phyloP scores from a whole-genome alignment of 169 alveolate species.

The Eimeria nieschulzi region DNA sequence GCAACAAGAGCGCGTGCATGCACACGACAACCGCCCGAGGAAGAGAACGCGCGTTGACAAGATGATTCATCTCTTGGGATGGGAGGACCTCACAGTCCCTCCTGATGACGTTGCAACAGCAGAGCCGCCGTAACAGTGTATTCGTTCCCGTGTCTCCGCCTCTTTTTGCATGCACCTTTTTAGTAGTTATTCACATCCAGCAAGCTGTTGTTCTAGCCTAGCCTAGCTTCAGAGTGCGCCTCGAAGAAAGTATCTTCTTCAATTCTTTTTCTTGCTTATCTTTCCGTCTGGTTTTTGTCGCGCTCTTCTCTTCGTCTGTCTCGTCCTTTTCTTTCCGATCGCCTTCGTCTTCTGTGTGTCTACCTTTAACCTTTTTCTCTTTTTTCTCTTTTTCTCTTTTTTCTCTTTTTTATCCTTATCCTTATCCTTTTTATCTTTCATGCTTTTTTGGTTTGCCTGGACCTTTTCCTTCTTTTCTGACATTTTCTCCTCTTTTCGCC shows the following conservation, averaged over 20 bases:
- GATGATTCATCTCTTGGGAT: too few relatives aligned
- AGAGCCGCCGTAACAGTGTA: too few relatives aligned
- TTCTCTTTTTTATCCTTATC: background rate
- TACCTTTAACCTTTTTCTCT: background rate
- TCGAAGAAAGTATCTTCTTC: background rate
- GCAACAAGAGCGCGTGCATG: too few relatives aligned
- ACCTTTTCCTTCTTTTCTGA: background rate
- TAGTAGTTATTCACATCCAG: background rate
- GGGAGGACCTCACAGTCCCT: too few relatives aligned
- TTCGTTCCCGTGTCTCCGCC: too few relatives aligned
- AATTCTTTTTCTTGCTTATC: background rate
- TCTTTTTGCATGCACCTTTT: too few relatives aligned
- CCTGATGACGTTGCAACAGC: too few relatives aligned
- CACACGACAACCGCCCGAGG: too few relatives aligned
- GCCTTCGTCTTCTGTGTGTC: background rate
- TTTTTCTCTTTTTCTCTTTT: background rate
- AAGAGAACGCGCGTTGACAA: too few relatives aligned
- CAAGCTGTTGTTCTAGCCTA: background rate
- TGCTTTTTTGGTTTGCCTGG: background rate
- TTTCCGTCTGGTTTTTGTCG: background rate
- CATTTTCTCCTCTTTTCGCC: background rate
- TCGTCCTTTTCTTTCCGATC: background rate
- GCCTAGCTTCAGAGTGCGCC: constrained; percentile 2
- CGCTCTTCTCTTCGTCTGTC: background rate
- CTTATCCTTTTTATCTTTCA: background rate